Conservation (phyloP, 176 grass and related monocot genomes). For the Oryza rufipogon region DNA sequence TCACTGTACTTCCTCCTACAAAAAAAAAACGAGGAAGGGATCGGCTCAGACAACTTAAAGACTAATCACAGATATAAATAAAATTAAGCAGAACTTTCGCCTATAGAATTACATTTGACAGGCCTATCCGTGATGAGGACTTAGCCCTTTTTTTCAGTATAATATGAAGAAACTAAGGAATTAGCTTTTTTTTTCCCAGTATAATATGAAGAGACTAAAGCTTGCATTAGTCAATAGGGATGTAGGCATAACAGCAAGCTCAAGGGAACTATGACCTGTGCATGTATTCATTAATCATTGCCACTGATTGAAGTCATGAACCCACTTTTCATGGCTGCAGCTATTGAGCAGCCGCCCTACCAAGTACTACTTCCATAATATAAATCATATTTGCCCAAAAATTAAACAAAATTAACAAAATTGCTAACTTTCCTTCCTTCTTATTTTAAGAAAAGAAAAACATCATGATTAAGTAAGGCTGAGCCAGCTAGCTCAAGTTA, state of each 20-base stretch:
- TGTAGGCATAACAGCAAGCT: neutral
- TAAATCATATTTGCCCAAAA: slow-evolving; percentile 27
- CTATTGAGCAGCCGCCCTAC: slow-evolving; percentile 32
- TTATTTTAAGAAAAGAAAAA: neutral
- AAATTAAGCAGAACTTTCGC: slow-evolving; percentile 5
- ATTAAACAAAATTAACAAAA: slow-evolving; percentile 2
- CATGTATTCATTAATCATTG: slow-evolving; percentile 4
- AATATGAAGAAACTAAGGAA: neutral
- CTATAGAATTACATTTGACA: neutral
- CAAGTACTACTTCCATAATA: slow-evolving; percentile 2
- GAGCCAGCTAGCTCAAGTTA: slow-evolving; percentile 14
- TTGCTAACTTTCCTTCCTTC: neutral
- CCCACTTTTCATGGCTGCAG: slow-evolving; percentile 11
- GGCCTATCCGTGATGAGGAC: neutral
- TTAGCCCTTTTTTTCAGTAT: neutral
- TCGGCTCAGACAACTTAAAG: slow-evolving; percentile 7
- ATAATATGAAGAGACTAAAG: neutral
- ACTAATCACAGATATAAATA: neutral
- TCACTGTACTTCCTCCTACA: slow-evolving; percentile 27
- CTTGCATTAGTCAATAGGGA: neutral
- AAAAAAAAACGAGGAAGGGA: neutral
- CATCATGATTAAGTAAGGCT: slow-evolving; percentile 19
- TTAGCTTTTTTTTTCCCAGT: no score
- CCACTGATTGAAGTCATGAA: neutral
- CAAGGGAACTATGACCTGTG: neutral